Evolutionary conservation across 192 early-diverging fungal genomes (phyloP).

Genomic region (Entomortierella beljakovae): DNA sequence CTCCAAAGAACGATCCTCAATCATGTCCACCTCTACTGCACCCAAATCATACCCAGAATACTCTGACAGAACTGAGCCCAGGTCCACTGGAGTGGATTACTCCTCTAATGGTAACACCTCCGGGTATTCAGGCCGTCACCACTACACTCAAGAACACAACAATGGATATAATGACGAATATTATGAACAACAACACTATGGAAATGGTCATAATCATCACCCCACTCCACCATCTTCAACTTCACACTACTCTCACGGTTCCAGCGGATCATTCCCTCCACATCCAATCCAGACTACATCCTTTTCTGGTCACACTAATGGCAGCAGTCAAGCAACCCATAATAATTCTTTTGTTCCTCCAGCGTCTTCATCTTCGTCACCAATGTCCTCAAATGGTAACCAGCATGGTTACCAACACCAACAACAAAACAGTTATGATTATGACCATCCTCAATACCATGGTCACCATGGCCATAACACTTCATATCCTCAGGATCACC

Average conservation of each 20-base stretch:
- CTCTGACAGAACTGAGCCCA: constrained; percentile 24
- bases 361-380: constrained; percentile 7
- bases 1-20: constrained; percentile 29
- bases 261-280: constrained; percentile 22
- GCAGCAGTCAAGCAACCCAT: constrained; percentile 10
- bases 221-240: constrained; percentile 20
- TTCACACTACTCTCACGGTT: constrained; percentile 23
- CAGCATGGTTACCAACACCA: constrained; percentile 8
- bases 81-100: constrained; percentile 24
- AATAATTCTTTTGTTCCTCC: constrained; percentile 10
- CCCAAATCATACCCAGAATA: constrained; percentile 36
- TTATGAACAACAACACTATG: constrained; percentile 25
- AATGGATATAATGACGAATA: constrained; percentile 20
- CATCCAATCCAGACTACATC: constrained; percentile 25
- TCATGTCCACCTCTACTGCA: constrained; percentile 9
- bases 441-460: constrained; percentile 38
- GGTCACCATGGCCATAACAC: constrained; percentile 17
- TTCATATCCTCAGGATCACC: constrained; percentile 35
- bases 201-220: constrained; percentile 25
- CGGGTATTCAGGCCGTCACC: constrained; percentile 15
- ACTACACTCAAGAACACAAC: constrained; percentile 24
- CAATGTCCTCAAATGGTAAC: constrained; percentile 20
- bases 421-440: constrained; percentile 23
- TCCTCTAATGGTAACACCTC: constrained; percentile 6
- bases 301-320: constrained; percentile 12